Base-by-base conservation (phyloP, 306 rosid genomes). In the Nissolia schottii region DNA sequence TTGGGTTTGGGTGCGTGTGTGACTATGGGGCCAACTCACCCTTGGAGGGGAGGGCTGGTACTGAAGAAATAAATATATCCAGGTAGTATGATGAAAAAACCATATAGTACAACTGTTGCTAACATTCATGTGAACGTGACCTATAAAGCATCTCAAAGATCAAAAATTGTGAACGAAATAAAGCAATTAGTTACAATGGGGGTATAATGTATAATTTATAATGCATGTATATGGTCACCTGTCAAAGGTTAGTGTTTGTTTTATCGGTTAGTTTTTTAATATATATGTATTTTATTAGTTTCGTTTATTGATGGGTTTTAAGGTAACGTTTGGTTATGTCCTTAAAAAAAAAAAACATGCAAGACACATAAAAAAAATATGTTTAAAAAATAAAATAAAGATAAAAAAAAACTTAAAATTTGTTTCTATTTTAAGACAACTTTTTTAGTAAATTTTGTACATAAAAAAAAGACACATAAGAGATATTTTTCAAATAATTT, bases 71-170 rank as follows among this genome's bases (percentile, higher is more conserved):
- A n/a, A n/a, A n/a, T n/a, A 55, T 71, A 74, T 60, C 61, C 61
- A 35, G 80, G 68, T 68, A 74, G 68, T 68, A 74, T 67, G 54
- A 79, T 79, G 54, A 71, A 67, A 66, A 27, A n/a, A n/a, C n/a
- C n/a, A n/a, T 61, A 22, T 57, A 50, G 79, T 79, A 73, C 76
- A 59, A 74, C 72, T 80, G 77, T 80, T 75, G 59, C 64, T 62
- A 80, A 80, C 64, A 70, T 75, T 75, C 74, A 62, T 59, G 74
- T 57, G 84, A 80, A 37, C 56, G 70, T 56, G 81, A 75, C 81
- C 28, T 70, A 64, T 22, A 45, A 49, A 80, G 77, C 77, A 75
- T 74, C 76, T 67, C 27, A 11, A 67, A 55, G 1, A 66, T 41
- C 48, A 20, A 45, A 18, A 10, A 57, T 46, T 19, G 48, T 68